Conservation (phyloP, 768 basidiomycete species). For the Podaxis sp. region DNA sequence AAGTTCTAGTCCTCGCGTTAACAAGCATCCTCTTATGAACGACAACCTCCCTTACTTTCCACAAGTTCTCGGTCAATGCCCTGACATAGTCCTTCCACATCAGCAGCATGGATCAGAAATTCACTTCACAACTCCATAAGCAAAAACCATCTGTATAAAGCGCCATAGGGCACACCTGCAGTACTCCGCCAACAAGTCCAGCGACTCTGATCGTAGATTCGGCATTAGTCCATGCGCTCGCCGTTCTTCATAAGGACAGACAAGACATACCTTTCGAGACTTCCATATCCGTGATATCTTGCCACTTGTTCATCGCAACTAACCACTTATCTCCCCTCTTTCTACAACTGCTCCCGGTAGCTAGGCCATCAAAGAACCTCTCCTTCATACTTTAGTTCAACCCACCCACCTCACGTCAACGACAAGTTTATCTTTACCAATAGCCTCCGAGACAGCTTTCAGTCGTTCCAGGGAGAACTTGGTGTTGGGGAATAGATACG, state of each 20-base stretch:
- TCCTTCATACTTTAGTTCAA: neutral
- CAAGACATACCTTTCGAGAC: slow-evolving; percentile 64
- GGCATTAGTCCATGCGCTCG: neutral
- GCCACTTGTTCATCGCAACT: slow-evolving; percentile 99
- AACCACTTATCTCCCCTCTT: slow-evolving; percentile 74
- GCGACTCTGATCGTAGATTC: slow-evolving; percentile 49
- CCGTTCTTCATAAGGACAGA: neutral
- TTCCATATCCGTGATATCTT: slow-evolving; percentile 91
- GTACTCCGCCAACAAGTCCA: slow-evolving; percentile 70
- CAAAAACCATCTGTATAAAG: neutral
- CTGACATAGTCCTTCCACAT: slow-evolving; percentile 95
- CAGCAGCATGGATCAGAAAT: slow-evolving; percentile 95
- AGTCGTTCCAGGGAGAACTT: slow-evolving; percentile 76
- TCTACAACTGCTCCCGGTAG: slow-evolving; percentile 61
- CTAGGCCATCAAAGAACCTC: neutral
- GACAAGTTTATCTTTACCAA: slow-evolving; percentile 86
- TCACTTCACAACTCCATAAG: slow-evolving; percentile 50
- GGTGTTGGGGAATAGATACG: slow-evolving; percentile 84
- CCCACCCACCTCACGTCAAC: slow-evolving; percentile 86
- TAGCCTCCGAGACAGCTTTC: slow-evolving; percentile 48
- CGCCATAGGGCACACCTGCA: slow-evolving; percentile 59
- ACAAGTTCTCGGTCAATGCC: slow-evolving; percentile 94
- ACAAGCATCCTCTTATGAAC: neutral
- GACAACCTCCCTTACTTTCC: slow-evolving; percentile 42
- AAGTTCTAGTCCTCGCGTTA: slow-evolving; percentile 49